Base-by-base conservation (phyloP, 495 filamentous ascomycete species). In the Xylaria flabelliformis region DNA sequence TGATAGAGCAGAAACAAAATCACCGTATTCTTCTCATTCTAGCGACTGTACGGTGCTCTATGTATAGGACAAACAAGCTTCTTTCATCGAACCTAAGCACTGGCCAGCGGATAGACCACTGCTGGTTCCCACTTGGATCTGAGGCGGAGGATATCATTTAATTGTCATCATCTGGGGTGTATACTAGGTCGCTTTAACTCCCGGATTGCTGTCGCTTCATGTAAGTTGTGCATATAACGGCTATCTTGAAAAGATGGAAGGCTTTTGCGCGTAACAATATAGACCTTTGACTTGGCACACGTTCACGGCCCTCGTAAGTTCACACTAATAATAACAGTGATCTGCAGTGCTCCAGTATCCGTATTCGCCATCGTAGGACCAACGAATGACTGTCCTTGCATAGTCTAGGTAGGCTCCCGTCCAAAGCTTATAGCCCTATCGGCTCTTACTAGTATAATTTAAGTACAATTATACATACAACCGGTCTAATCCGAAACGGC, bases 251-350 rank as follows among this genome's bases (percentile, higher is more conserved):
- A 41, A 41, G 4, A 21, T 42, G n/a, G 36, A 21, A 17, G n/a
- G 32, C 42, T 26, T n/a, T 46, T 24, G 19, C n/a, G 32, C 29
- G 32, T 26, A 56, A 56, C 50, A 8, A 24, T 21, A 67, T 36
- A 55, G 34, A 39, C 56, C 36, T n/a, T 32, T 1, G 6, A 58
- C 34, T 34, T 19, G 17, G 55, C 29, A 58, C 15, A 34, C 32
- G 13, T 62, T 41, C 7, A 19, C 21, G 29, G 64, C 48, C 17
- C 9, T 53, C 46, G 48, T 67, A 55, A 41, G 29, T n/a, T 21
- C 64, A 42, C 66, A 42, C 66, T 69, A 58, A 46, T 58, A 69
- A 44, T 59, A 48, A 44, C 65, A 69, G 26, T 6, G 66, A 69
- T 69, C 66, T 53, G 13, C 66, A 69, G 41, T 67, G 26, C 50